Percentiles rank a stretch among this genome's conserved stretches.
These are phyloP conservation scores for Heritiera fomes DNA, from an alignment of 345 rosid species.

Conservation along the genomic window DNA sequence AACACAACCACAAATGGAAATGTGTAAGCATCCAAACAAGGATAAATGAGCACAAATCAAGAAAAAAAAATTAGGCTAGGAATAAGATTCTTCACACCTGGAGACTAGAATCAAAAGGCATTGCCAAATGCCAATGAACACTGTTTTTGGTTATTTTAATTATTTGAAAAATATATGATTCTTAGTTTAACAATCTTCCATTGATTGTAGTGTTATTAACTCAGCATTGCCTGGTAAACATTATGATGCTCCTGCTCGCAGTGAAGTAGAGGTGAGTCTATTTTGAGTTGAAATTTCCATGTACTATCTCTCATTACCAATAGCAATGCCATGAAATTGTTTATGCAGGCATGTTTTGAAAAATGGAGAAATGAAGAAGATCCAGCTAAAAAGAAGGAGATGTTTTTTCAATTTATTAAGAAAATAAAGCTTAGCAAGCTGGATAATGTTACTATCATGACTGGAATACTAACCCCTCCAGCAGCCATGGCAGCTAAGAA, in stretches of 20 bases:
- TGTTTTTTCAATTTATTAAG: slow-evolving; percentile 51
- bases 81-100: too few relatives aligned
- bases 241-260: slow-evolving; percentile 61
- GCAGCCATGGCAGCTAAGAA: slow-evolving; percentile 90
- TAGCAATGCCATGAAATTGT: not conserved
- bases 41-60: too few relatives aligned
- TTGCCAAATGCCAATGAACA: too few relatives aligned
- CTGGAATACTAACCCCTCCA: slow-evolving; percentile 68
- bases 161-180: not conserved
- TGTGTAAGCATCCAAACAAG: too few relatives aligned
- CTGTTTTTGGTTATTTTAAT: not conserved
- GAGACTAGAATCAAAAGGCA: too few relatives aligned
- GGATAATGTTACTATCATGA: slow-evolving; percentile 57
- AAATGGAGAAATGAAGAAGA: slow-evolving; percentile 41
- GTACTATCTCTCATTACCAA: not conserved
- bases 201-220: slow-evolving; percentile 58
- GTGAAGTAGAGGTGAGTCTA: slow-evolving; percentile 47
- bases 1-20: too few relatives aligned
- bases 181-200: not conserved
- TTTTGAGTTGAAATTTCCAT: not conserved
- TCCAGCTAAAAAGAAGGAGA: slow-evolving; percentile 20
- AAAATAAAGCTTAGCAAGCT: slow-evolving; percentile 48
- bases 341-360: slow-evolving; percentile 41
- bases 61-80: too few relatives aligned
- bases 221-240: slow-evolving; percentile 90